These are phyloP conservation scores for Blastocrithidia nonstop DNA, from an alignment of 208 protist species.

Conservation along the genomic window DNA sequence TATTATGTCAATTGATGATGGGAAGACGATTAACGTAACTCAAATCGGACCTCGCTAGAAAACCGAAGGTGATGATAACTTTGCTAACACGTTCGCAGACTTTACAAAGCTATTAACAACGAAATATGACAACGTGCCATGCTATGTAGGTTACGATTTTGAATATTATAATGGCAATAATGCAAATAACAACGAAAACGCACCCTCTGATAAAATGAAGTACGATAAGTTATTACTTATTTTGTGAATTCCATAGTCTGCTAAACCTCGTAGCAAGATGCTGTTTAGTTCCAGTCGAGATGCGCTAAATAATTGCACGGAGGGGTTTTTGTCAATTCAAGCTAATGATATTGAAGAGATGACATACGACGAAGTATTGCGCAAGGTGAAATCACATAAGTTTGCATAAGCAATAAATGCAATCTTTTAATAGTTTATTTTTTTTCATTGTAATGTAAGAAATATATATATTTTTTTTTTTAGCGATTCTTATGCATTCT, in stretches of 20 bases:
- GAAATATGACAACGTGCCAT: slow-evolving; percentile 55
- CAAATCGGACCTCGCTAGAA: slow-evolving; percentile 21
- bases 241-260: slow-evolving; percentile 75
- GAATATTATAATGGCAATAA: slow-evolving; percentile 47
- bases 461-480: slow-evolving; percentile 9
- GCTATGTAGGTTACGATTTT: slow-evolving; percentile 87
- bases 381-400: slow-evolving; percentile 25
- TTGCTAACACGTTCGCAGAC: slow-evolving; percentile 68
- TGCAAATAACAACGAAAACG: no score
- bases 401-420: not conserved
- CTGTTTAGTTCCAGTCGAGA: slow-evolving; percentile 74
- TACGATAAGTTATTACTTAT: slow-evolving; percentile 83
- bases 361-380: slow-evolving; percentile 33
- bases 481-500: no score
- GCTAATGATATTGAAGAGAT: slow-evolving; percentile 64
- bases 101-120: slow-evolving; percentile 52
- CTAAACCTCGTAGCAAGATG: slow-evolving; percentile 72
- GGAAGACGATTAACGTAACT: slow-evolving; percentile 64
- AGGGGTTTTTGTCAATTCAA: slow-evolving; percentile 81
- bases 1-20: slow-evolving; percentile 70
- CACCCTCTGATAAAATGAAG: no score
- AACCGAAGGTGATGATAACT: no score
- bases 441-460: slow-evolving; percentile 6
- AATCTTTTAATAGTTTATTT: slow-evolving; percentile 3
- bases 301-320: slow-evolving; percentile 39